Conservation (phyloP, 1,139 yeast species). For the Blastobotrys capitulatus region DNA sequence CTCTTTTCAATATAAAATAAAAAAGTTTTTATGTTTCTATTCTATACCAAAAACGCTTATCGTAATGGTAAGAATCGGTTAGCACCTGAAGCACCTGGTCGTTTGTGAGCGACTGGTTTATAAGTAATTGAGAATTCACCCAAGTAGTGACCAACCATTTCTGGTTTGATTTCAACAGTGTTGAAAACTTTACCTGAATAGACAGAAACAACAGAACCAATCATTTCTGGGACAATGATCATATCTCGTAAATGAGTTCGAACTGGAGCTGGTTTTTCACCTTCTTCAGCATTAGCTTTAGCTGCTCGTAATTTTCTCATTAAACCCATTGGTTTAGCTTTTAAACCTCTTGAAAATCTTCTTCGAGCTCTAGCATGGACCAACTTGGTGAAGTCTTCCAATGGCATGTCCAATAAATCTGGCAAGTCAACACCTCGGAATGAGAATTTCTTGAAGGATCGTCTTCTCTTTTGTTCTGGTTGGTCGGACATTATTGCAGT, state of each 20-base stretch:
- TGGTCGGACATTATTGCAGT: conserved; percentile 5
- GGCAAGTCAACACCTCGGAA: conserved; percentile 98
- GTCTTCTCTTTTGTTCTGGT: conserved; percentile 39
- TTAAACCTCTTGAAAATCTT: conserved; percentile 98
- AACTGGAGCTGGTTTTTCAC: conserved; percentile 97
- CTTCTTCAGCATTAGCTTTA: conserved; percentile 75
- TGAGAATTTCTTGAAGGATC: conserved; percentile 94
- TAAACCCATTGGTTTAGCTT: conserved; percentile 93
- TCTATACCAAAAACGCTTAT: no score
- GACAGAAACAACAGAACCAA: conserved; percentile 97
- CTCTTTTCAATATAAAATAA: no score
- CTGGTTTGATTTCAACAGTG: conserved; percentile 98
- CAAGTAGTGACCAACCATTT: conserved; percentile 99
- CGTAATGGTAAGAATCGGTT: conserved; percentile 43
- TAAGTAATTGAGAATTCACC: conserved; percentile 99
- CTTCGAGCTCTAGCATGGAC: conserved; percentile 99
- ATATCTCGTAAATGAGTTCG: conserved; percentile 99
- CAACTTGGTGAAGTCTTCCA: conserved; percentile 95
- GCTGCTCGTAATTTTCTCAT: conserved; percentile 98
- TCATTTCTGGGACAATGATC: conserved; percentile 99
- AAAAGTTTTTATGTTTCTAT: no score
- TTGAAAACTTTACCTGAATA: conserved; percentile 99
- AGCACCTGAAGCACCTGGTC: conserved; percentile 83
- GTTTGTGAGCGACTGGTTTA: conserved; percentile 99
- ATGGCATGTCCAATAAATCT: conserved; percentile 88